These are phyloP conservation scores for Mikania micrantha DNA, from an alignment of 129 eudicot species.

Conservation along the genomic window DNA sequence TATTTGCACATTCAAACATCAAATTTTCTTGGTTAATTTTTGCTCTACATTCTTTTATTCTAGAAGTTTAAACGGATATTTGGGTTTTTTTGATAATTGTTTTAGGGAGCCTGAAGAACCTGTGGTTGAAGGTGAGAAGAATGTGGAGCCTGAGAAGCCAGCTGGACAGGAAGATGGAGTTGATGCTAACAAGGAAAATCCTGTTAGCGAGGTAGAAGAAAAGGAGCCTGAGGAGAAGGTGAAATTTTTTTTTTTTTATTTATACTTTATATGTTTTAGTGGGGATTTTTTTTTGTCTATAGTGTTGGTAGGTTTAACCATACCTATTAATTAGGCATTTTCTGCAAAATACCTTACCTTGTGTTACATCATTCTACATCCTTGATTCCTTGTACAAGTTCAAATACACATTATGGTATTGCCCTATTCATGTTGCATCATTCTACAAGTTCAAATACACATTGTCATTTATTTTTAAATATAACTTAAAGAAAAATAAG, in stretches of 20 bases:
- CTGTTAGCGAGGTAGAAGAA: conserved; percentile 49
- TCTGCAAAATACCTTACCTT: too few species aligned
- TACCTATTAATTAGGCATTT: not conserved
- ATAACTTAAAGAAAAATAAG: too few species aligned
- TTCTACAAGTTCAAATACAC: not conserved
- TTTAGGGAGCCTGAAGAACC: conserved; percentile 64
- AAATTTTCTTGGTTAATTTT: not conserved
- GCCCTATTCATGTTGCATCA: not conserved
- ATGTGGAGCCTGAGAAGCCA: conserved; percentile 45
- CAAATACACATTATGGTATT: too few species aligned
- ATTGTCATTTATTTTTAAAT: not conserved
- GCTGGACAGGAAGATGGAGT: conserved; percentile 40
- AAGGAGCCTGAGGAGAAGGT: conserved; percentile 78
- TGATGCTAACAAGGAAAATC: conserved; percentile 50
- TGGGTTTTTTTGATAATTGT: not conserved
- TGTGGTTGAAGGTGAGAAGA: conserved; percentile 41
- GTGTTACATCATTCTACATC: too few species aligned
- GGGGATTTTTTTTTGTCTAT: not conserved
- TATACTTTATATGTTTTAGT: not conserved
- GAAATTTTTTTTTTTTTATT: not conserved
- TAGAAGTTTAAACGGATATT: not conserved
- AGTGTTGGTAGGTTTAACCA: not conserved
- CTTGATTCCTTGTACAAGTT: too few species aligned
- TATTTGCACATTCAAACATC: not conserved
- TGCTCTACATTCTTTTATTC: not conserved